Base-by-base conservation (phyloP, 2,329 filamentous ascomycete species). In the Cyphellophora europaea region DNA sequence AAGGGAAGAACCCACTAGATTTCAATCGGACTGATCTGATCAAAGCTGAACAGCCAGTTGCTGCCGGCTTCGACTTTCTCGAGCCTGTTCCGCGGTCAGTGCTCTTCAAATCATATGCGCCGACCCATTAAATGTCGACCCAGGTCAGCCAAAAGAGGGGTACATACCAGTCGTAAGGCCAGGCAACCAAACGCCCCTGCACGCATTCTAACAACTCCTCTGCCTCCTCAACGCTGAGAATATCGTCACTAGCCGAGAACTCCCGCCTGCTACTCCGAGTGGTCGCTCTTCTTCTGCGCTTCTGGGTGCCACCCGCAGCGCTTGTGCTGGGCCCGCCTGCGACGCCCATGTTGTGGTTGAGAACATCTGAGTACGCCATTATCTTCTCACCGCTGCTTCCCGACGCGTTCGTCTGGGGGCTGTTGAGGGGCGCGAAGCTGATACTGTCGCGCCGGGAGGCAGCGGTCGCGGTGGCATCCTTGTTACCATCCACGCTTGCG, bases 31-130 rank as follows among this genome's bases (percentile, higher is more conserved):
- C 91, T 93, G 55, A 98, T 80, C 58, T 93, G 82, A 58, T 98
- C 91, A 37, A 96, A 85, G 54, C 89, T 86, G 62, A 94, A 96
- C 43, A 95, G 73, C 91, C 91, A 98, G 55, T 95, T 93, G 37
- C 87, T 85, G 47, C 86, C 88, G 53, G 79, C 77, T 65, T 96
- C 91, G 62, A 96, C 91, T 37, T 80, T 82, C 49, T 82, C 74
- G 35, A 94, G 74, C 87, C 69, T 72, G 42, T 25, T 37, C 25
- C 15, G 19, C 12, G 12, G 19, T 39, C 32, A 17, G 16, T 33
- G 13, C 13, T 18, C 21, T 19, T 17, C 33, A 12, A 10, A 40
- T 48, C 18, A 51, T 42, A 37, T 45, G 27, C 29, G 17, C 17
- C 31, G 37, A 32, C 18, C 13, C 8, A 2, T 8, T 10, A 18